These are phyloP conservation scores for Epichloe sp. DNA, from an alignment of 2,329 filamentous ascomycete species.

Conservation along the genomic window DNA sequence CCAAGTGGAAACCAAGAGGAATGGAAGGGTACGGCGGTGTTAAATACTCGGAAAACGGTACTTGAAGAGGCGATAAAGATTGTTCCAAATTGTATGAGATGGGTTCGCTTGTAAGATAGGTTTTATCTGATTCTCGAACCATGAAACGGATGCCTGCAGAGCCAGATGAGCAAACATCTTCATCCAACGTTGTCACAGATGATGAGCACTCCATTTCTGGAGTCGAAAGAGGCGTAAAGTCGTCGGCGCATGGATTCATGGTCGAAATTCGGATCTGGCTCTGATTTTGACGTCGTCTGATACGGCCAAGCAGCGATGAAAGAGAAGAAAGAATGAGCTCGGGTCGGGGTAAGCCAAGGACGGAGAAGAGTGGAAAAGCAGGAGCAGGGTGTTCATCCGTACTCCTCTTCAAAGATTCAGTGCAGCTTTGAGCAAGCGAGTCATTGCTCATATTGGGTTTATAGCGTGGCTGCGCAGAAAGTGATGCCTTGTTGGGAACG, in stretches of 20 bases:
- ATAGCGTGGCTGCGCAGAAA: not conserved
- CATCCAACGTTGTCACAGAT: not conserved
- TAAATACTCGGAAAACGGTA: not conserved
- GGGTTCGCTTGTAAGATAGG: not conserved
- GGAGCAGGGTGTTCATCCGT: not conserved
- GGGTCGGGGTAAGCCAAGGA: not conserved
- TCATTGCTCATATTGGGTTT: not conserved
- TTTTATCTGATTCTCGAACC: not conserved
- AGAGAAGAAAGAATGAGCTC: not conserved
- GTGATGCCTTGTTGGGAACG: not conserved
- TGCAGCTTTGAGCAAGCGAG: not conserved
- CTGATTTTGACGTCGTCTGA: not conserved
- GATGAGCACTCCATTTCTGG: not conserved
- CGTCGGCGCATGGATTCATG: conserved; percentile 6
- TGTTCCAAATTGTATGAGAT: not conserved
- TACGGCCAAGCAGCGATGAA: not conserved
- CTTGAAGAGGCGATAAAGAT: not conserved
- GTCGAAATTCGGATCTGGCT: not conserved
- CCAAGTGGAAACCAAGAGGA: not conserved
- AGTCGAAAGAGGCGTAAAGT: conserved; percentile 3
- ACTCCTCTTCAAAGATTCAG: not conserved
- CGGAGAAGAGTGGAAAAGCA: not conserved
- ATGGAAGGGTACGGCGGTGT: not conserved
- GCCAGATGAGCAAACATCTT: not conserved
- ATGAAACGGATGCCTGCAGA: not conserved